A percentile compares a stretch with the other conserved stretches of the same genome.
Evolutionary conservation across 2,329 filamentous ascomycete genomes (phyloP).

Genomic region (Aspergillus sp.): DNA sequence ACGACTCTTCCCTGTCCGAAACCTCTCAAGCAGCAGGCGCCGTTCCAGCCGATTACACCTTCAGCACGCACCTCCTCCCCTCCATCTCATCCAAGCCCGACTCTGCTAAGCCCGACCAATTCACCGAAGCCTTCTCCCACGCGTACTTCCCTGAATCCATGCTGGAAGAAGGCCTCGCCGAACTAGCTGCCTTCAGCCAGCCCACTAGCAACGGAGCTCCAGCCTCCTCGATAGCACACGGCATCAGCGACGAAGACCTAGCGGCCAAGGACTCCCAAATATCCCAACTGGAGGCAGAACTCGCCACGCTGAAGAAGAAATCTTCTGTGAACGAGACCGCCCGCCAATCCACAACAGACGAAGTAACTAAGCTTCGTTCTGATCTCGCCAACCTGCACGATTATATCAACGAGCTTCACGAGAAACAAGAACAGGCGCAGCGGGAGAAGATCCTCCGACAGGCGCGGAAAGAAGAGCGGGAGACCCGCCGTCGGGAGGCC

Average conservation of each 20-base stretch:
- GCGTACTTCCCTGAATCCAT: constrained; percentile 41
- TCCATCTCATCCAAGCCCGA: constrained; percentile 16
- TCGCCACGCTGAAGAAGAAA: constrained; percentile 42
- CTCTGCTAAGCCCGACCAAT: constrained; percentile 23
- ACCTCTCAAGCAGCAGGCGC: constrained; percentile 36
- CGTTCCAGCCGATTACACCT: constrained; percentile 46
- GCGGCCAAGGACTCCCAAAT: constrained; percentile 30
- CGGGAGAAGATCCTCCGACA: constrained; percentile 36
- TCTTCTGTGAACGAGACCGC: constrained; percentile 37
- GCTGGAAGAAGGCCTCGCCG: constrained; percentile 44
- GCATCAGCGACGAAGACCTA: constrained; percentile 18
- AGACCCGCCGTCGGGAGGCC: constrained; percentile 42
- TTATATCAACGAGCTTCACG: constrained; percentile 41
- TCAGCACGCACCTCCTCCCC: constrained; percentile 41
- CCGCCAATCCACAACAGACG: constrained; percentile 37
- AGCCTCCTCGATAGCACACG: constrained; percentile 13
- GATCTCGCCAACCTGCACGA: constrained; percentile 39
- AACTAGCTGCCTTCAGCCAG: constrained; percentile 35
- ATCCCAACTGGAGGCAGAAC: constrained; percentile 41
- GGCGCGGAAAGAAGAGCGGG: constrained; percentile 43
- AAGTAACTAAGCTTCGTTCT: constrained; percentile 41
- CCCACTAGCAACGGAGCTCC: constrained; percentile 27
- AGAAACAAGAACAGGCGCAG: constrained; percentile 39
- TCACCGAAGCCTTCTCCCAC: constrained; percentile 42
- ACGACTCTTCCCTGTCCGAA: constrained; percentile 43